phyloP scores from a whole-genome alignment of 768 basidiomycete species.

The Boletus coccyginus region DNA sequence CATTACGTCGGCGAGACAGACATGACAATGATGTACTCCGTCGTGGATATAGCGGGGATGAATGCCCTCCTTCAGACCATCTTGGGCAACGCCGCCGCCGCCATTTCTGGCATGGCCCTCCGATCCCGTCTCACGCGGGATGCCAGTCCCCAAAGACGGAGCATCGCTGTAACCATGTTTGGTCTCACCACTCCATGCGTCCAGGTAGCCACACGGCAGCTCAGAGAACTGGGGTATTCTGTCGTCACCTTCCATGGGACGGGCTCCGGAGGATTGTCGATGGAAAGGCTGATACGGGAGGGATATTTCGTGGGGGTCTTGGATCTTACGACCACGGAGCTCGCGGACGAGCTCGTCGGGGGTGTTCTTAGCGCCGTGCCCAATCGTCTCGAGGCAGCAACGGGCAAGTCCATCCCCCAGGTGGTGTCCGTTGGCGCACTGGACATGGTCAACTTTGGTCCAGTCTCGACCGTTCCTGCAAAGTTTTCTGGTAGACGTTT shows the following conservation, averaged over 20 bases:
- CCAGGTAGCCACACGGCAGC: constrained; percentile 15
- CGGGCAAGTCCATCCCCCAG: constrained; percentile 20
- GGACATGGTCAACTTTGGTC: constrained; percentile 36
- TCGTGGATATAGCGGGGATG: constrained; percentile 30
- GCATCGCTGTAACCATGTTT: constrained; percentile 28
- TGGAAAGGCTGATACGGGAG: constrained; percentile 30
- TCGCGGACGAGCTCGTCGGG: constrained; percentile 32
- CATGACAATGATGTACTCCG: constrained; percentile 32
- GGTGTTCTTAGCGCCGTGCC: constrained; percentile 29
- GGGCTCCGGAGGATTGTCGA: constrained; percentile 28
- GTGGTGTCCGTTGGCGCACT: constrained; percentile 32
- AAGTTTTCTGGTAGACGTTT: constrained; percentile 17
- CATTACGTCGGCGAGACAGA: constrained; percentile 33
- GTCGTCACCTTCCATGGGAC: constrained; percentile 28
- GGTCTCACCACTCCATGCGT: constrained; percentile 25
- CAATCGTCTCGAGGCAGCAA: constrained; percentile 26
- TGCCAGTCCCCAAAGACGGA: background rate
- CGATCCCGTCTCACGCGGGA: background rate
- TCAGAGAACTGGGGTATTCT: constrained; percentile 25
- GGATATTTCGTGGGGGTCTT: constrained; percentile 26
- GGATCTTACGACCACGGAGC: constrained; percentile 33
- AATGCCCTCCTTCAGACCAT: constrained; percentile 23
- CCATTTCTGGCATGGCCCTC: constrained; percentile 27
- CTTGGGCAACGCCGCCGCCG: constrained; percentile 27
- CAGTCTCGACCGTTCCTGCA: constrained; percentile 22